Percentiles rank a stretch among this genome's conserved stretches.
Evolutionary conservation across 2,329 filamentous ascomycete species (phyloP).

Genomic region (Mollisiaceae sp.): DNA sequence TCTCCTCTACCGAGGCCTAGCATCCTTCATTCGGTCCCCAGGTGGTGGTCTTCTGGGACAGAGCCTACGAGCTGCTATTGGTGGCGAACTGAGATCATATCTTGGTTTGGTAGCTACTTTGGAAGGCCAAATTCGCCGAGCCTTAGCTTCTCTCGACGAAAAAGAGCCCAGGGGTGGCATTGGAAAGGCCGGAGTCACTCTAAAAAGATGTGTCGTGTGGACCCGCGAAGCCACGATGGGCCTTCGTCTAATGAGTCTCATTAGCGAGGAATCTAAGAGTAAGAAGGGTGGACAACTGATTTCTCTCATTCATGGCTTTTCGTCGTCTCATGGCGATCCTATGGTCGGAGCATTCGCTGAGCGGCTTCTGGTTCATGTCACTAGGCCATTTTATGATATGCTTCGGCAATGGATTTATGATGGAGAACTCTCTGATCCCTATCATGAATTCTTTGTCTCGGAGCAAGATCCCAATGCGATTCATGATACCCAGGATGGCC

Average conservation of each 20-base stretch:
- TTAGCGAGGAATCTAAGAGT: constrained; percentile 86
- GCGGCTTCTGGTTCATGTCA: constrained; percentile 83
- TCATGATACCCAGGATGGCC: constrained; percentile 51
- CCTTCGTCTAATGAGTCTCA: constrained; percentile 87
- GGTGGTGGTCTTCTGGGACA: constrained; percentile 88
- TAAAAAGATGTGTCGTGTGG: constrained; percentile 97
- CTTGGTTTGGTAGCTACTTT: constrained; percentile 88
- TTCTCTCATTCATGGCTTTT: constrained; percentile 90
- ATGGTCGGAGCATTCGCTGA: constrained; percentile 94
- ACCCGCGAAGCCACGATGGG: constrained; percentile 97
- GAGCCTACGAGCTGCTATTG: constrained; percentile 86
- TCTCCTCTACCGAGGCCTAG: constrained; percentile 82
- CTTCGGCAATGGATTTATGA: constrained; percentile 97
- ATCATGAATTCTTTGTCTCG: constrained; percentile 91
- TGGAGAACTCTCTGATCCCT: constrained; percentile 95
- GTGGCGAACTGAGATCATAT: constrained; percentile 85
- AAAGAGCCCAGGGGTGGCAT: constrained; percentile 70
- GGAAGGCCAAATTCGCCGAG: constrained; percentile 88
- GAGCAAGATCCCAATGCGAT: constrained; percentile 69
- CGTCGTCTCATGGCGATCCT: constrained; percentile 91
- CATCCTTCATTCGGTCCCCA: constrained; percentile 79
- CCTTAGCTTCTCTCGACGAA: constrained; percentile 75
- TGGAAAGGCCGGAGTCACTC: constrained; percentile 85
- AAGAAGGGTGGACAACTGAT: constrained; percentile 91
- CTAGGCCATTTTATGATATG: constrained; percentile 95